Conservation (phyloP, 345 rosid species). For the Camelina sativa region DNA sequence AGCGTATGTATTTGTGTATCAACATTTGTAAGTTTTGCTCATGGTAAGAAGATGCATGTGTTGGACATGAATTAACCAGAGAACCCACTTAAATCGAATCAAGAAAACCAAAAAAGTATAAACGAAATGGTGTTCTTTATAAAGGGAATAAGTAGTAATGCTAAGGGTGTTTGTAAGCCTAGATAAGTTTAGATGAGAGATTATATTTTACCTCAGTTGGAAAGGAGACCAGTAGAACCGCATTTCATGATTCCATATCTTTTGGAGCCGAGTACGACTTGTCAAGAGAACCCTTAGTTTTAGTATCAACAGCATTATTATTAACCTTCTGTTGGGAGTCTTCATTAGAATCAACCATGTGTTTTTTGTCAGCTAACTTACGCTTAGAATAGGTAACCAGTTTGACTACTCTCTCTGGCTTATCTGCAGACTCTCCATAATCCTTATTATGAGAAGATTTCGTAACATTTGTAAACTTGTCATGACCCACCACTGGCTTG, state of each 20-base stretch:
- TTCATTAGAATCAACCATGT: constrained; percentile 30
- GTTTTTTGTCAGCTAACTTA: constrained; percentile 39
- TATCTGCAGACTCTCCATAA: constrained; percentile 26
- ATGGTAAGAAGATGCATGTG: constrained; percentile 19
- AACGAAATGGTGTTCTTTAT: not conserved
- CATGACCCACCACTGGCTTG: constrained; percentile 28
- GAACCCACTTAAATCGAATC: not conserved
- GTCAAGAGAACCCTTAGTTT: constrained; percentile 30
- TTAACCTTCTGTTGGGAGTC: constrained; percentile 27
- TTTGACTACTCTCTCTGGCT: constrained; percentile 42
- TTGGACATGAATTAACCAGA: constrained; percentile 1
- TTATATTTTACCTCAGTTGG: constrained; percentile 16
- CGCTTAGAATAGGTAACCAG: constrained; percentile 45
- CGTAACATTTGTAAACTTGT: constrained; percentile 10
- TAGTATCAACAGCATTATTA: constrained; percentile 26
- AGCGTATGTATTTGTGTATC: not conserved
- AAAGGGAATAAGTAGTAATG: not conserved
- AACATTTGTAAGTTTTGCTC: constrained; percentile 19
- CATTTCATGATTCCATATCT: constrained; percentile 23
- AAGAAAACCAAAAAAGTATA: not conserved
- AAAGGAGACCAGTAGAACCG: not conserved
- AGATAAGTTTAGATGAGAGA: constrained; percentile 3
- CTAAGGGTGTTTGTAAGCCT: constrained; percentile 3
- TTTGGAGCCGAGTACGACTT: constrained; percentile 19
- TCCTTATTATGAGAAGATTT: constrained; percentile 24